phyloP scores from a whole-genome alignment of 192 early-diverging fungal genomes.

The Gigaspora rosea region DNA sequence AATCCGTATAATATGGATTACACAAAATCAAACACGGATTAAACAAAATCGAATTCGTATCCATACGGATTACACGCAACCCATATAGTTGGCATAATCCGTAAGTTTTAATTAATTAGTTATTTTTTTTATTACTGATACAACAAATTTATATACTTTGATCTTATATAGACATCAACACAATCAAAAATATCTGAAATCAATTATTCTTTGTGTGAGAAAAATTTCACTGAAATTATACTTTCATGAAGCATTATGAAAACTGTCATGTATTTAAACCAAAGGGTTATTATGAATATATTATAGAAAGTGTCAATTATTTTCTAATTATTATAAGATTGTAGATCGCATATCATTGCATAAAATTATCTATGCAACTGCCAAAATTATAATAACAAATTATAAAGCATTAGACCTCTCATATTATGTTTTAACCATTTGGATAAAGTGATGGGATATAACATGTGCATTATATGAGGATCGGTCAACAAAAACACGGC shows the following conservation, averaged over 20 bases:
- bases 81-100: too few relatives aligned
- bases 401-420: background rate
- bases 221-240: conserved; percentile 18
- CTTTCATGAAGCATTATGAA: conserved; percentile 30
- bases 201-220: conserved; percentile 4
- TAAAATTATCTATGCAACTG: background rate
- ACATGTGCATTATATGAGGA: background rate
- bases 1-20: too few relatives aligned
- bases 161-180: conserved; percentile 3
- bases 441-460: background rate
- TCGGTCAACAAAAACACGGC: too few relatives aligned
- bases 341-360: too few relatives aligned
- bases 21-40: too few relatives aligned
- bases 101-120: background rate
- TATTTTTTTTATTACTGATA: too few relatives aligned
- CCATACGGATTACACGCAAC: too few relatives aligned
- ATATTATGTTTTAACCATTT: background rate
- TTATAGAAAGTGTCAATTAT: too few relatives aligned
- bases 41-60: too few relatives aligned
- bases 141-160: too few relatives aligned
- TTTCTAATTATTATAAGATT: too few relatives aligned
- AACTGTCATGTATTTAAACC: background rate
- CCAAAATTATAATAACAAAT: background rate
- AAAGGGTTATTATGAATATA: too few relatives aligned
- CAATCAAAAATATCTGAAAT: conserved; percentile 15